Conservation (phyloP, 2,329 filamentous ascomycete genomes). For the Fragosphaeria purpurea region DNA sequence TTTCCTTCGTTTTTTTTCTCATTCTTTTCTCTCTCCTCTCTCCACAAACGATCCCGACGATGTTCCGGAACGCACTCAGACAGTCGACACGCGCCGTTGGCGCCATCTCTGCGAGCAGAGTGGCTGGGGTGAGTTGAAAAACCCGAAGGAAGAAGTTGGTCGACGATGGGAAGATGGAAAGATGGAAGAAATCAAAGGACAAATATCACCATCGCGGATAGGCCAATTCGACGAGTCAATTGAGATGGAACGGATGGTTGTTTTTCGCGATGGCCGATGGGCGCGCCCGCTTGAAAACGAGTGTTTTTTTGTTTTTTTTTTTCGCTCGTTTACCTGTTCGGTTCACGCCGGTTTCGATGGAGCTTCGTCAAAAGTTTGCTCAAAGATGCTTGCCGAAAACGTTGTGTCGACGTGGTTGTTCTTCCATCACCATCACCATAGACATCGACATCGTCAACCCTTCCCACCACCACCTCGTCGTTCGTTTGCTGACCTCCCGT, state of each 20-base stretch:
- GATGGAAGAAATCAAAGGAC: constrained; percentile 25
- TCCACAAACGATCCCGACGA: constrained; percentile 33
- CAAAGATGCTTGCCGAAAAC: too few species aligned
- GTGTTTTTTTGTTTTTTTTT: constrained; percentile 17
- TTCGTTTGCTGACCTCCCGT: background rate
- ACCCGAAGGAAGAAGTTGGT: background rate
- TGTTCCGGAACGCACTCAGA: constrained; percentile 98
- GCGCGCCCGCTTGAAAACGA: constrained; percentile 19
- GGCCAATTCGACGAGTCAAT: constrained; percentile 19
- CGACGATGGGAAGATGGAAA: background rate
- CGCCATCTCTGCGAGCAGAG: constrained; percentile 87
- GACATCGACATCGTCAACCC: background rate
- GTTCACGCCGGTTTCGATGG: too few species aligned
- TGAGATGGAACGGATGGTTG: constrained; percentile 23
- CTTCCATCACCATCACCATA: too few species aligned
- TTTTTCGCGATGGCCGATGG: constrained; percentile 4
- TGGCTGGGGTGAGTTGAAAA: constrained; percentile 75
- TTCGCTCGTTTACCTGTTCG: too few species aligned
- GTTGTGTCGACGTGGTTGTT: too few species aligned
- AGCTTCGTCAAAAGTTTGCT: too few species aligned
- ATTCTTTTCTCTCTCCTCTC: constrained; percentile 1
- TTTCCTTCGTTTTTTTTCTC: constrained; percentile 40
- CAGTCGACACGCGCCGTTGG: constrained; percentile 92
- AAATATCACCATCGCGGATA: constrained; percentile 20
- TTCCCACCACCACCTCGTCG: constrained; percentile 13